These are phyloP conservation scores for Albophoma yamanashiensis DNA, from an alignment of 2,329 filamentous ascomycete species.

Conservation along the genomic window DNA sequence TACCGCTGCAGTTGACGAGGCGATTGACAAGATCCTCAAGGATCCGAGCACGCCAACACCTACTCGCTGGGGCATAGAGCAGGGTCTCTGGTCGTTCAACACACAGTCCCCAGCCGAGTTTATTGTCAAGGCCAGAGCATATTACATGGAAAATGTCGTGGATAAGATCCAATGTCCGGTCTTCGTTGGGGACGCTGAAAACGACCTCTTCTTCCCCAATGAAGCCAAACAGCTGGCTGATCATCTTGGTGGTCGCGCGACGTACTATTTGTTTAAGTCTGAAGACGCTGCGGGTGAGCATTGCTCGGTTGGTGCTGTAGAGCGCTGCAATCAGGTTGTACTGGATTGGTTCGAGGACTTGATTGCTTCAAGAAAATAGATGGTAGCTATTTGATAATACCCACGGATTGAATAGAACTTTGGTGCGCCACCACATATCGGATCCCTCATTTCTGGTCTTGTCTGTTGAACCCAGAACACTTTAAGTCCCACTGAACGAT, in stretches of 20 bases:
- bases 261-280: background rate
- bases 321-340: background rate
- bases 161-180: slow-evolving; percentile 10
- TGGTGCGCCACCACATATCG: too few relatives aligned
- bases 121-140: slow-evolving; percentile 5
- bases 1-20: slow-evolving; percentile 7
- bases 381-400: background rate
- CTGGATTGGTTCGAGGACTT: background rate
- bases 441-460: too few relatives aligned
- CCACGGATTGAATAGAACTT: background rate
- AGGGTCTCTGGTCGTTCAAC: slow-evolving; percentile 15
- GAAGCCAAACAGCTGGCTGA: background rate
- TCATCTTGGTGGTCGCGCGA: slow-evolving; percentile 3
- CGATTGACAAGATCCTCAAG: background rate
- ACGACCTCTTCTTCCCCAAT: slow-evolving; percentile 4
- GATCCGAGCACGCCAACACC: background rate
- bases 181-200: slow-evolving; percentile 9
- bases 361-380: background rate
- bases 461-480: too few relatives aligned
- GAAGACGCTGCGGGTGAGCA: background rate
- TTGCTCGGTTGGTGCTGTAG: background rate
- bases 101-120: slow-evolving; percentile 9
- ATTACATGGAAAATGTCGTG: slow-evolving; percentile 7
- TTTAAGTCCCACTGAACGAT: too few relatives aligned
- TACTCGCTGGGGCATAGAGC: slow-evolving; percentile 10